Base-by-base conservation (phyloP, 148 eudicot genomes). In the Rhododendron vialii region DNA sequence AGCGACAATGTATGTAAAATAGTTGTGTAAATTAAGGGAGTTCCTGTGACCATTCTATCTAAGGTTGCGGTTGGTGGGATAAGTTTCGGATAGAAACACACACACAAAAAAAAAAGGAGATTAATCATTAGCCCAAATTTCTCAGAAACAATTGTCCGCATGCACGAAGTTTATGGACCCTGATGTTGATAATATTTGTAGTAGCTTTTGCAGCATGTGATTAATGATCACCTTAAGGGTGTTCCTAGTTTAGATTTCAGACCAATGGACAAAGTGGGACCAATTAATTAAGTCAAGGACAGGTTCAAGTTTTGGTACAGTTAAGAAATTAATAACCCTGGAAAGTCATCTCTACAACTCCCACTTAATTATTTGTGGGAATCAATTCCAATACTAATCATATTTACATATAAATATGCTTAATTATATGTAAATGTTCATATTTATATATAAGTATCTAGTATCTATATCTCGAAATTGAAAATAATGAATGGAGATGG, bases 221-320 rank as follows among this genome's bases (percentile, higher is more conserved):
- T 71, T 41, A 41, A 41, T 41, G 26, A 71, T 67, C 79, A 85
- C 48, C 78, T 69, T 18, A 57, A 17, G 43, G 74, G 43, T 82
- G 85, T 82, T 30, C 35, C 3, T 0, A 12, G 13, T 69, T 26
- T 28, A 74, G 26, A 36, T 15, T 82, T 75, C 82, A 86, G 88
- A 82, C 88, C 84, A 86, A 22, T 26, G 36, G 80, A 86, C 88
- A 86, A 74, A 61, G 47, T 86, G 82, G 85, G 88, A 36, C 81
- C 63, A 48, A 45, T 22, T 71, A 30, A 71, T 33, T 14, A 30
- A 30, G 35, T 30, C 17, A 30, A 15, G 76, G 76, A 33, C 76
- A 33, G 20, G 17, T 4, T 30, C 74, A 11, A 67, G 33, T 26
- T 67, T 65, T 26, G 13, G 73, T 65, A 10, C 73, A 24, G 7